Base-by-base conservation (phyloP, 1,284 basidiomycete genomes). In the Pseudozyma hubeiensis region DNA sequence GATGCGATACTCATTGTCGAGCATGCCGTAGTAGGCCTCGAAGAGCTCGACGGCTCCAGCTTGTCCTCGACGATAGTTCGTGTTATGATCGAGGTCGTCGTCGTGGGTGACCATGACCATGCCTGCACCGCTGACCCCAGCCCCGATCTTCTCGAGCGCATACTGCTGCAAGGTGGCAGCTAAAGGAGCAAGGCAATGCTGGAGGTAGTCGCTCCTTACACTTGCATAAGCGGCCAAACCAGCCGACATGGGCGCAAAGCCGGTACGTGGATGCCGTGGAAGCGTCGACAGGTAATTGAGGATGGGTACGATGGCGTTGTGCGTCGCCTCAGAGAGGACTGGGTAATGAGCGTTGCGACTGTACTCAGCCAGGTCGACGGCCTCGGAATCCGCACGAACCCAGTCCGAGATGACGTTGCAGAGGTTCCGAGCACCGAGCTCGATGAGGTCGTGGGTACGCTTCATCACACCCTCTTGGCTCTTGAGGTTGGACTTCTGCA, bases 391-490 rank as follows among this genome's bases (percentile, higher is more conserved):
- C 5, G 80, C 66, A 2, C 62, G 44, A 7, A 77, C 66, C 74
- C 76, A 84, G 45, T 82, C 79, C 40, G 70, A 58, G 39, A 84
- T 68, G 46, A 82, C 65, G 16, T 69, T 67, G 34, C 66, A 63
- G 24, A 84, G 57, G 39, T 82, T 81, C 40, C 76, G 70, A 3
- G 78, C 74, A 24, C 81, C 82, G 11, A 75, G 61, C 37, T 84
- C 82, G 49, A 80, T 66, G 17, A 84, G 68, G 41, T 79, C 72
- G 58, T 78, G 55, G 81, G 81, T 81, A 37, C 76, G 75, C 47
- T 75, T 77, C 64, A 75, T 63, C 29, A 82, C 74, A 14, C 75
- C 74, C 16, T 81, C 77, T 44, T 78, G 77, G 29, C 67, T 74
- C 45, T 74, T 68, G 13, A 72, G 63, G 29, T 72, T 60, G 6